These are phyloP conservation scores for Thelonectria rubi DNA, from an alignment of 2,329 filamentous ascomycete genomes.

Conservation along the genomic window DNA sequence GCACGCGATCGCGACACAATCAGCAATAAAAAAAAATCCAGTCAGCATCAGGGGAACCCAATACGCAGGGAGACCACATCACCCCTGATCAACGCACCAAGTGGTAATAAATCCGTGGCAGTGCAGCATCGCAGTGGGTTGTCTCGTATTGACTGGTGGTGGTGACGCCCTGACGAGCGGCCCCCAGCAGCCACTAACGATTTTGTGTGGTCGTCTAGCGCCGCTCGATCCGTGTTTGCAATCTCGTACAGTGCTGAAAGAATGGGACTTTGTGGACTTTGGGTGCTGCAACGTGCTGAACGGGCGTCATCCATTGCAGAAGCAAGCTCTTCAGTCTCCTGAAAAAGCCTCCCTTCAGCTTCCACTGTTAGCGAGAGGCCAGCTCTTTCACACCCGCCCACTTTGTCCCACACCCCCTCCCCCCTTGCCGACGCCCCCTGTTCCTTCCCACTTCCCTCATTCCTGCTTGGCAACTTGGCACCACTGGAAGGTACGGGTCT, in stretches of 20 bases:
- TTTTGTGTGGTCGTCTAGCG: not conserved
- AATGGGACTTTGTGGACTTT: too few relatives aligned
- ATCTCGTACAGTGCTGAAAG: conserved; percentile 6
- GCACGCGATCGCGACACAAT: not conserved
- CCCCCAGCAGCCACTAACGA: conserved; percentile 15
- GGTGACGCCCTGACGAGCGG: conserved; percentile 11
- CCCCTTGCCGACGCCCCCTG: conserved; percentile 25
- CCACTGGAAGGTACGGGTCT: conserved; percentile 12
- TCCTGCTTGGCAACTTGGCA: conserved; percentile 40
- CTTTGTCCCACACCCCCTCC: conserved; percentile 16
- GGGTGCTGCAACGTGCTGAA: not conserved
- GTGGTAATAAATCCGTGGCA: not conserved
- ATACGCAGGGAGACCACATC: not conserved
- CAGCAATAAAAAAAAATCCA: conserved; percentile 1
- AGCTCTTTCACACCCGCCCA: not conserved
- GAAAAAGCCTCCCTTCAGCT: not conserved
- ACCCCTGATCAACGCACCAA: conserved; percentile 12
- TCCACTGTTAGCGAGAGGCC: not conserved
- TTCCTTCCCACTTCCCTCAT: conserved; percentile 19
- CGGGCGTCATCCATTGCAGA: not conserved
- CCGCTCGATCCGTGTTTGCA: conserved; percentile 18
- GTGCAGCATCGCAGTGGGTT: conserved; percentile 9
- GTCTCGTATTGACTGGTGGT: conserved; percentile 20
- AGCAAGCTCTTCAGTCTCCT: not conserved
- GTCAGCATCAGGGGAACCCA: conserved; percentile 8